Percentiles rank a stretch among this genome's conserved stretches.
These are phyloP conservation scores for Fraxinus anomala DNA, from an alignment of 257 asterid species.

Conservation along the genomic window DNA sequence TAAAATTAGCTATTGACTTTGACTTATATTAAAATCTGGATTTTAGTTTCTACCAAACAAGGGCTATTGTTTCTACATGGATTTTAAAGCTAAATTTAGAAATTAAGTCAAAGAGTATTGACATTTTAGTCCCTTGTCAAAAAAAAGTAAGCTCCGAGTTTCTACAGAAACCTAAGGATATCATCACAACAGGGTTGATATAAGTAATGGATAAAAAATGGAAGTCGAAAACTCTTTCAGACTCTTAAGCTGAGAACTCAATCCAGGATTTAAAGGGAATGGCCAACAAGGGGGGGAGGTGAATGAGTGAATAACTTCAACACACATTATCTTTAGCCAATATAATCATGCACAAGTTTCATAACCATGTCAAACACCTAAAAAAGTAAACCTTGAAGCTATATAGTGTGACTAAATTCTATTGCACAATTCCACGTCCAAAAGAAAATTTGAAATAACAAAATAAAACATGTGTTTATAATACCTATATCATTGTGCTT, in stretches of 20 bases:
- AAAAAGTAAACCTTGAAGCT: slow-evolving; percentile 1
- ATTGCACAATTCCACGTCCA: background rate
- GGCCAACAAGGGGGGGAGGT: background rate
- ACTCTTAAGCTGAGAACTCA: background rate
- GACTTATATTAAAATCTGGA: no score
- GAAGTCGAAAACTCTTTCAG: background rate
- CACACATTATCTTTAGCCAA: background rate
- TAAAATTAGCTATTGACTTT: no score
- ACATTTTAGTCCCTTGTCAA: background rate
- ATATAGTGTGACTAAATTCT: background rate
- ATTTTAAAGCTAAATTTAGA: background rate
- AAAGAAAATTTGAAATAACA: slow-evolving; percentile 5
- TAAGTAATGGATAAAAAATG: background rate
- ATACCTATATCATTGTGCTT: slow-evolving; percentile 43
- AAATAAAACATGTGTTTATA: background rate
- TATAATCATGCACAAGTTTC: background rate
- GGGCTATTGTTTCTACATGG: slow-evolving; percentile 1
- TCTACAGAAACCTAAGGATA: background rate
- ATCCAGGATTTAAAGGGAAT: background rate
- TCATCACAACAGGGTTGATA: background rate
- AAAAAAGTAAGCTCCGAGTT: background rate
- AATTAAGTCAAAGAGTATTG: background rate
- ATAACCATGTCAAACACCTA: background rate
- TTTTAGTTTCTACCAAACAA: no score
- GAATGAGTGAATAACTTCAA: background rate